phyloP scores from a whole-genome alignment of 441 rosid genomes.

The Adansonia grandidieri region DNA sequence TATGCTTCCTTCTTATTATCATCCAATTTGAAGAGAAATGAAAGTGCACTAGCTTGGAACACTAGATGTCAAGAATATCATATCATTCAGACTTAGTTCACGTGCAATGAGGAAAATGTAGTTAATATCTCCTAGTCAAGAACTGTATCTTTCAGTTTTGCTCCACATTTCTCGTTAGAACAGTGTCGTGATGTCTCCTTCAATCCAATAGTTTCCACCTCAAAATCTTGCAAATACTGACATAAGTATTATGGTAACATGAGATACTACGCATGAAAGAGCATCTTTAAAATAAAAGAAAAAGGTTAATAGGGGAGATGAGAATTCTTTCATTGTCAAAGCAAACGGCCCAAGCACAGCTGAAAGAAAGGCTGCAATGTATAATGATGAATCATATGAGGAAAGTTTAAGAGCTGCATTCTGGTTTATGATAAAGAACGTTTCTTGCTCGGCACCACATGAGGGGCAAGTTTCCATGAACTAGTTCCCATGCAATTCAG shows the following conservation, averaged over 20 bases:
- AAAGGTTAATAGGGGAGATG: background rate
- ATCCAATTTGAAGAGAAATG: background rate
- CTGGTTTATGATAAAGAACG: slow-evolving; percentile 1
- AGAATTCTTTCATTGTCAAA: slow-evolving; percentile 3
- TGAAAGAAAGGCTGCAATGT: background rate
- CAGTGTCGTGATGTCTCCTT: slow-evolving; percentile 90
- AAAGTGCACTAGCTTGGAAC: background rate
- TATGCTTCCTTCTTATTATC: background rate
- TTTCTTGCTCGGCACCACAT: slow-evolving; percentile 80
- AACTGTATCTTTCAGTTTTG: slow-evolving; percentile 88
- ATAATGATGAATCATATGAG: background rate
- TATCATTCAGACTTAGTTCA: background rate
- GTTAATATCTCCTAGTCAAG: slow-evolving; percentile 94
- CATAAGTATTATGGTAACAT: slow-evolving; percentile 27
- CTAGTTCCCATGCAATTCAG: slow-evolving; percentile 91
- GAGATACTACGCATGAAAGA: slow-evolving; percentile 22
- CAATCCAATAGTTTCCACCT: slow-evolving; percentile 93
- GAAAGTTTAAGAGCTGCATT: slow-evolving; percentile 6
- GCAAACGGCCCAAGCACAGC: background rate
- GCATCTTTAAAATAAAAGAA: background rate
- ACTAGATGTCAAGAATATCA: slow-evolving; percentile 1
- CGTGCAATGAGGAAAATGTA: background rate
- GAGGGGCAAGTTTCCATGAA: slow-evolving; percentile 89
- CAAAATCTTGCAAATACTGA: slow-evolving; percentile 92
- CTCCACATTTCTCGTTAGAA: slow-evolving; percentile 64